phyloP scores from a whole-genome alignment of 495 filamentous ascomycete species.

The Penicillium bovifimosum region DNA sequence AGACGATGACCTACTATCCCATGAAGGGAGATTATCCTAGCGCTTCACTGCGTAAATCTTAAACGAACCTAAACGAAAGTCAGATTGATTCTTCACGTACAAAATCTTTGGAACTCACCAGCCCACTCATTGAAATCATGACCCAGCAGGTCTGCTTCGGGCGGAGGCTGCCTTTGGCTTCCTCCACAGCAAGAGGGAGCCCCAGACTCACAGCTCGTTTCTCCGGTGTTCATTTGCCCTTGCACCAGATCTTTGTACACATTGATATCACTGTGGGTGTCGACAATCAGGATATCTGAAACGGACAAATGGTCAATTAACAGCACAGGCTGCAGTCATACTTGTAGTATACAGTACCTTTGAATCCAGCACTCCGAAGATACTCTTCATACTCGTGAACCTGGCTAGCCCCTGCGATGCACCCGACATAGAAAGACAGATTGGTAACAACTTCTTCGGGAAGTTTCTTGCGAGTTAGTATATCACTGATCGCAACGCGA shows the following conservation, averaged over 20 bases:
- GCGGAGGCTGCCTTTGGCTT: not conserved
- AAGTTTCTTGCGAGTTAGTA: slow-evolving; percentile 50
- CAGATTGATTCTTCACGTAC: not conserved
- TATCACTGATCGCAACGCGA: slow-evolving; percentile 60
- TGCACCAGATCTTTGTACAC: slow-evolving; percentile 40
- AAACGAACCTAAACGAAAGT: not conserved
- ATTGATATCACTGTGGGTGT: slow-evolving; percentile 52
- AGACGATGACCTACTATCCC: too few species aligned
- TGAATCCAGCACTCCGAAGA: slow-evolving; percentile 50
- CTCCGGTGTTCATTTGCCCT: not conserved
- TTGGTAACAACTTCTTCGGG: slow-evolving; percentile 43
- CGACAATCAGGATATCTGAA: slow-evolving; percentile 48
- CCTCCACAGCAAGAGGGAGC: slow-evolving; percentile 5
- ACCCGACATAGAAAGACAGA: slow-evolving; percentile 54
- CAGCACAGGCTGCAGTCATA: not conserved
- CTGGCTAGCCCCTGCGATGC: slow-evolving; percentile 54
- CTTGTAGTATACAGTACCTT: slow-evolving; percentile 42
- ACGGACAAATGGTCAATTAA: not conserved
- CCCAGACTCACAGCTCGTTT: not conserved
- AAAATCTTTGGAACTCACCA: slow-evolving; percentile 6
- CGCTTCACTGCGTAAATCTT: not conserved
- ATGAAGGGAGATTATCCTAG: too few species aligned
- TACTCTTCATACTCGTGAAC: slow-evolving; percentile 52
- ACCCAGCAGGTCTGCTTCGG: not conserved
- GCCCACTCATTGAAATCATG: slow-evolving; percentile 18